Percentiles rank a stretch among this genome's conserved stretches.
Conservation (phyloP, 2,329 filamentous ascomycete species). For the Pseudopithomyces chartarum region DNA sequence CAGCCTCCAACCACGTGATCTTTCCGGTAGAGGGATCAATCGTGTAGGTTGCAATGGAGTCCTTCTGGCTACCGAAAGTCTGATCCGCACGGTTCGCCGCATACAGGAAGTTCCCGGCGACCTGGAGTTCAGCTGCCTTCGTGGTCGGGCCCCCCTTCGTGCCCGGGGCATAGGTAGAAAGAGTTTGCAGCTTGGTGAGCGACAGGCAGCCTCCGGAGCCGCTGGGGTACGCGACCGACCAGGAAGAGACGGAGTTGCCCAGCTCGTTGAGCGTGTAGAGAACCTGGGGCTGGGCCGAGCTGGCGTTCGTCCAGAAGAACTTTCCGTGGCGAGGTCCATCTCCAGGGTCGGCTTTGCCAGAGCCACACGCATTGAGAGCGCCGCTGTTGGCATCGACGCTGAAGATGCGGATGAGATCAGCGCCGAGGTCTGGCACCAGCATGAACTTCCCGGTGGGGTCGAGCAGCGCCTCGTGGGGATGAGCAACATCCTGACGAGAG, state of each 20-base stretch:
- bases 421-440: slow-evolving; percentile 57
- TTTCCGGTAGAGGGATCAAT: slow-evolving; percentile 20
- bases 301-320: slow-evolving; percentile 41
- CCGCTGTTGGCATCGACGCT: slow-evolving; percentile 51
- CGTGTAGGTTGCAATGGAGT: slow-evolving; percentile 27
- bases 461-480: slow-evolving; percentile 56
- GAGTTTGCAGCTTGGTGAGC: slow-evolving; percentile 23
- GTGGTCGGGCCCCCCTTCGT: slow-evolving; percentile 15
- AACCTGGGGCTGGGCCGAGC: background rate
- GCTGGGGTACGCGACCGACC: slow-evolving; percentile 19
- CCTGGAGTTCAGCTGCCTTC: slow-evolving; percentile 30
- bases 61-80: slow-evolving; percentile 26
- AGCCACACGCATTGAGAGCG: slow-evolving; percentile 49
- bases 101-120: slow-evolving; percentile 29
- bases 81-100: slow-evolving; percentile 33
- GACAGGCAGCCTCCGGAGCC: slow-evolving; percentile 18
- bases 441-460: slow-evolving; percentile 55
- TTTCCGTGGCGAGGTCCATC: slow-evolving; percentile 58
- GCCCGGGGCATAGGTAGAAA: slow-evolving; percentile 24
- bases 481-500: slow-evolving; percentile 56
- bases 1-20: slow-evolving; percentile 24
- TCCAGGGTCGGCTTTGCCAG: slow-evolving; percentile 48
- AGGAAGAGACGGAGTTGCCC: slow-evolving; percentile 27
- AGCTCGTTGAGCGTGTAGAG: slow-evolving; percentile 31
- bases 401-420: slow-evolving; percentile 60